A percentile compares a stretch with the other conserved stretches of the same genome.
phyloP scores from a whole-genome alignment of 2,329 filamentous ascomycete species.

The Incumbomyces lentus region DNA sequence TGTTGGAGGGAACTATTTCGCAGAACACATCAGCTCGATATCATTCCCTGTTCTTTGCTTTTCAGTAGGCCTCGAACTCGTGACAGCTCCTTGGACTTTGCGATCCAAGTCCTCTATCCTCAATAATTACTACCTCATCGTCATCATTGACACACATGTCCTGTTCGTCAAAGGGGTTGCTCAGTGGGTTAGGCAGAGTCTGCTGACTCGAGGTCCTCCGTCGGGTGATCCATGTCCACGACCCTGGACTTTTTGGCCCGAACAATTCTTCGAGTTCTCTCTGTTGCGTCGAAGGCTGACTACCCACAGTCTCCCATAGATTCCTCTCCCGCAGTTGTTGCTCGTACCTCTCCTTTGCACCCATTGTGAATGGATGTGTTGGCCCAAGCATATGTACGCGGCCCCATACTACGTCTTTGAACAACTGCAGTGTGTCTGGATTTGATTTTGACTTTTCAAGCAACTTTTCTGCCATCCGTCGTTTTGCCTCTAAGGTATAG shows the following conservation, averaged over 20 bases:
- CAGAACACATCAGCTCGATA: too few relatives aligned
- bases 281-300: neutral
- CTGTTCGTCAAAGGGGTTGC: neutral
- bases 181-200: neutral
- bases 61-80: conserved; percentile 5
- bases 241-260: conserved; percentile 5
- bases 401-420: conserved; percentile 5
- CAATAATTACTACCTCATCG: neutral
- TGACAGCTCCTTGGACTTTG: conserved; percentile 2
- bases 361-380: neutral
- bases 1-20: too few relatives aligned
- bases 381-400: conserved; percentile 5
- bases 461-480: conserved; percentile 2
- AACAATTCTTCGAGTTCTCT: conserved; percentile 5
- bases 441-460: neutral
- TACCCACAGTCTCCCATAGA: neutral
- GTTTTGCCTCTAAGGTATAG: conserved; percentile 3
- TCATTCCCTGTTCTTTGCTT: too few relatives aligned
- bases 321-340: conserved; percentile 1
- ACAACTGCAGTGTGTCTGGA: neutral
- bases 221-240: conserved; percentile 3
- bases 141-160: conserved; percentile 5
- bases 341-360: conserved; percentile 6
- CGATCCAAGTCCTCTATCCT: neutral
- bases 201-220: conserved; percentile 1